phyloP scores from a whole-genome alignment of 768 basidiomycete genomes.

The Pisolithus sp. region DNA sequence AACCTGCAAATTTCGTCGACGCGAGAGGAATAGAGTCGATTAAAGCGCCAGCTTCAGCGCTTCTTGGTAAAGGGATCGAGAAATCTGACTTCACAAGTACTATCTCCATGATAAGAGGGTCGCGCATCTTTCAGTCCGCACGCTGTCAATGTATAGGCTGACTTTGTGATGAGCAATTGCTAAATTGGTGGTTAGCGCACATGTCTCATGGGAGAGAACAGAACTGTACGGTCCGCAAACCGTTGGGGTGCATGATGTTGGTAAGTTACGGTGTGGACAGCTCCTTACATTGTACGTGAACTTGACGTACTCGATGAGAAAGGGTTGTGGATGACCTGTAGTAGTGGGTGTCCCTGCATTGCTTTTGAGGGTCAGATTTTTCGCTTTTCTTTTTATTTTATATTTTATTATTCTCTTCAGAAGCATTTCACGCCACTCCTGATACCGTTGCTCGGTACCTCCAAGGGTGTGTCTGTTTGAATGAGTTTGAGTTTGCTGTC shows the following conservation, averaged over 20 bases:
- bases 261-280: conserved; percentile 9
- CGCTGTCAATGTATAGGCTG: conserved; percentile 10
- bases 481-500: conserved; percentile 11
- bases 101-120: too few relatives aligned
- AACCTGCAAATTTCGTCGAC: too few relatives aligned
- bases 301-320: conserved; percentile 11
- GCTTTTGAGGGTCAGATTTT: conserved; percentile 16
- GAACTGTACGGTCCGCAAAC: conserved; percentile 6
- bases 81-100: conserved; percentile 5
- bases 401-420: background rate
- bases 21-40: too few relatives aligned
- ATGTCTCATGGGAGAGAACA: conserved; percentile 22
- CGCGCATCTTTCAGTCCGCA: too few relatives aligned
- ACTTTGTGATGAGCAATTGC: conserved; percentile 7
- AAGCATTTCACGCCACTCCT: conserved; percentile 12
- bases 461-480: conserved; percentile 13
- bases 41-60: too few relatives aligned
- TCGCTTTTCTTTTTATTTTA: too few relatives aligned
- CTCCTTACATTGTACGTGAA: conserved; percentile 22
- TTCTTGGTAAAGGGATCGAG: too few relatives aligned
- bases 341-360: background rate
- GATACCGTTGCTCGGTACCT: conserved; percentile 12
- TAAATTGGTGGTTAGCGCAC: conserved; percentile 8
- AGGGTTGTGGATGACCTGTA: conserved; percentile 1
- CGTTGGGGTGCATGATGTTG: conserved; percentile 2